Conservation (phyloP, 495 filamentous ascomycete species). For the Viridothelium virens region DNA sequence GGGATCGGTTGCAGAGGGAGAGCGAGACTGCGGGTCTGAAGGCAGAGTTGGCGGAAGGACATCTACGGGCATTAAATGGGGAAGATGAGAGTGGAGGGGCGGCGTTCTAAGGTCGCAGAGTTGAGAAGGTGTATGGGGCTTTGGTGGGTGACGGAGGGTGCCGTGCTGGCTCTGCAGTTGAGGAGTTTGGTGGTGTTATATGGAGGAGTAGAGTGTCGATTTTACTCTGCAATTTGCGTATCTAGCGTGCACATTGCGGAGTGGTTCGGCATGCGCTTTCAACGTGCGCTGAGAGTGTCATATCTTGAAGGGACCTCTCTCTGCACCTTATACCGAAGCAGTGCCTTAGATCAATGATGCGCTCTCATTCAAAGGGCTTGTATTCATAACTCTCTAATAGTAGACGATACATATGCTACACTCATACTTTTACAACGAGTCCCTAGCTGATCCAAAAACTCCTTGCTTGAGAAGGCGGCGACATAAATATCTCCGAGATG, state of each 20-base stretch:
- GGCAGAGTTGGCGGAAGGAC: conserved; percentile 55
- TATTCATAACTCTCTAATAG: neutral
- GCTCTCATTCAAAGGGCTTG: neutral
- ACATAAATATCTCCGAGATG: neutral
- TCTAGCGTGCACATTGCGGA: too few relatives aligned
- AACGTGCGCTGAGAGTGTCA: too few relatives aligned
- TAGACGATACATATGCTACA: neutral
- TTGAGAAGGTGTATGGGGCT: neutral
- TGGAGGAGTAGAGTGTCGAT: too few relatives aligned
- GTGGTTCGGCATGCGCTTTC: too few relatives aligned
- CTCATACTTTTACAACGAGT: neutral
- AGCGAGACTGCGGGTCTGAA: conserved; percentile 50
- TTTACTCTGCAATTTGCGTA: too few relatives aligned
- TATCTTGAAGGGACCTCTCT: too few relatives aligned
- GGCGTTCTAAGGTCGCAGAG: neutral
- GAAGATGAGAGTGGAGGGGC: conserved; percentile 41
- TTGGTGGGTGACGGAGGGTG: too few relatives aligned
- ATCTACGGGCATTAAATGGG: conserved; percentile 49
- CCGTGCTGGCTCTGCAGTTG: too few relatives aligned
- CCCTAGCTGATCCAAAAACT: neutral
- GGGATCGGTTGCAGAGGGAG: conserved; percentile 53
- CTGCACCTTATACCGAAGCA: too few relatives aligned
- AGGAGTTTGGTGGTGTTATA: too few relatives aligned
- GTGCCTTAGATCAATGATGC: neutral
- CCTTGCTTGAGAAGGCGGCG: neutral